phyloP scores from a whole-genome alignment of 2,329 filamentous ascomycete species.

The Intubia oerlemansii region DNA sequence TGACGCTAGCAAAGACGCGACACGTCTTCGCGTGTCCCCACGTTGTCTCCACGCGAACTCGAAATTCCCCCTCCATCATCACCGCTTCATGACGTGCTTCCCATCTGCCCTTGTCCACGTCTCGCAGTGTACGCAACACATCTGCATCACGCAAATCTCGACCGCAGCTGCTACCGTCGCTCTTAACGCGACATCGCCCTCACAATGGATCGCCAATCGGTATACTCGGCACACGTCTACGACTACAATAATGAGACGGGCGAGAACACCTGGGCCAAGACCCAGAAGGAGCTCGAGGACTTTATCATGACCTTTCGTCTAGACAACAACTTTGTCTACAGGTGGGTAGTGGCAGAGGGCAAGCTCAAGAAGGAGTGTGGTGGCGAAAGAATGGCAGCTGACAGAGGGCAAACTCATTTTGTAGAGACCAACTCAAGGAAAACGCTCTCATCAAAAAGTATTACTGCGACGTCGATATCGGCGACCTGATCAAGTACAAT shows the following conservation, averaged over 20 bases:
- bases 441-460: slow-evolving; percentile 89
- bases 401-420: slow-evolving; percentile 9
- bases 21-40: no score
- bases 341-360: slow-evolving; percentile 31
- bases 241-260: slow-evolving; percentile 42
- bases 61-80: no score
- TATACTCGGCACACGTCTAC: slow-evolving; percentile 70
- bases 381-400: slow-evolving; percentile 8
- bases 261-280: slow-evolving; percentile 47
- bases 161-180: no score
- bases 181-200: no score
- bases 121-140: no score
- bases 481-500: slow-evolving; percentile 87
- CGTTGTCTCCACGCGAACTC: no score
- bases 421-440: slow-evolving; percentile 80
- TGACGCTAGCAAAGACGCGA: no score
- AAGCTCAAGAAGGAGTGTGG: not conserved
- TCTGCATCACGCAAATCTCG: no score
- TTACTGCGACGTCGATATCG: slow-evolving; percentile 90
- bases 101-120: no score
- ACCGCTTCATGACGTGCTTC: no score
- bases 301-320: slow-evolving; percentile 90
- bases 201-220: slow-evolving; percentile 69
- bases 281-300: slow-evolving; percentile 63
- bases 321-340: slow-evolving; percentile 87